Conservation (phyloP, 345 rosid genomes). For the Rhodamnia rubescens region DNA sequence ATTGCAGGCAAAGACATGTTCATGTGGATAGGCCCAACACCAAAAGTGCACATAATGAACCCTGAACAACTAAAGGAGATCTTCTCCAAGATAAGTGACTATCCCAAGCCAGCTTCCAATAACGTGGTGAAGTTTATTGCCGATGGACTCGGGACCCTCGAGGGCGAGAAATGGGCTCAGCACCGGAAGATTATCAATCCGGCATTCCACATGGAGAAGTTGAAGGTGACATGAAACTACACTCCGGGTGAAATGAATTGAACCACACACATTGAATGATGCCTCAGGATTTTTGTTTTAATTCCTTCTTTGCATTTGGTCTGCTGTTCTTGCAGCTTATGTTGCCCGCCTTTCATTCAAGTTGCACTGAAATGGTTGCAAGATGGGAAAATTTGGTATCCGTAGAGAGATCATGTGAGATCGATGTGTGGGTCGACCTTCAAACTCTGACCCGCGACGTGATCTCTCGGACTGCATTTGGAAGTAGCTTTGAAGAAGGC, state of each 20-base stretch:
- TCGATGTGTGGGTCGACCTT: slow-evolving; percentile 29
- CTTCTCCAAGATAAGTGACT: neutral
- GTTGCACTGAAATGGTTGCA: slow-evolving; percentile 12
- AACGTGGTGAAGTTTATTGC: neutral
- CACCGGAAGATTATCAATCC: slow-evolving; percentile 33
- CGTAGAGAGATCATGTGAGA: slow-evolving; percentile 8
- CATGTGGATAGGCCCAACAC: slow-evolving; percentile 6
- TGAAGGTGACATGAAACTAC: slow-evolving; percentile 21
- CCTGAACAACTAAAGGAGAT: slow-evolving; percentile 3
- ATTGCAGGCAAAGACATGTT: slow-evolving; percentile 9
- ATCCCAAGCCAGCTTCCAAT: neutral
- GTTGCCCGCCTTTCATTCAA: slow-evolving; percentile 14
- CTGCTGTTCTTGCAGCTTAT: slow-evolving; percentile 3
- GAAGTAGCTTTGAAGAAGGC: slow-evolving; percentile 32
- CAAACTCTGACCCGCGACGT: slow-evolving; percentile 19
- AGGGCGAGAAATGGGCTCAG: slow-evolving; percentile 7
- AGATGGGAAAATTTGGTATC: slow-evolving; percentile 16
- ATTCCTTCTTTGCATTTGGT: neutral
- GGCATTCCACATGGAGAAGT: slow-evolving; percentile 36
- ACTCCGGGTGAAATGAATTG: neutral
- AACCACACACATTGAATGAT: slow-evolving; percentile 6
- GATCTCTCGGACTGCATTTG: slow-evolving; percentile 36
- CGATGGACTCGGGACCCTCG: neutral
- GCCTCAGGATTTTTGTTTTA: neutral
- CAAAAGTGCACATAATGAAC: slow-evolving; percentile 4